phyloP scores from a whole-genome alignment of 164 flowering plant genomes.

The Buxus sempervirens region DNA sequence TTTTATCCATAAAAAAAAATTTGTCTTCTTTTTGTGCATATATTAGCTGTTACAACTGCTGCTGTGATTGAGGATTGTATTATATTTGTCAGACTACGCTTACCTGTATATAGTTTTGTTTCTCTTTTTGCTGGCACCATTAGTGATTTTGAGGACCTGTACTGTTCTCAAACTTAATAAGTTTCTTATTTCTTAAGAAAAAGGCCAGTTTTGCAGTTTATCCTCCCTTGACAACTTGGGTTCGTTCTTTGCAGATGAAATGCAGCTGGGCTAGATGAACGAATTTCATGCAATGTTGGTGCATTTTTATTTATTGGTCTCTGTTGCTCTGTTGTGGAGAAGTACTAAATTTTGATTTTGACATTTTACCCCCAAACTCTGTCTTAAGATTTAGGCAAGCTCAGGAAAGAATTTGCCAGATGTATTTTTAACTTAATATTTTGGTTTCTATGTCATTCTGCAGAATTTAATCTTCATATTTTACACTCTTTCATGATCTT shows the following conservation, averaged over 20 bases:
- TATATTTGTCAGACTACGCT: too few relatives aligned
- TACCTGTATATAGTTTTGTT: background rate
- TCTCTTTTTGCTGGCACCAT: background rate
- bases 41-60: too few relatives aligned
- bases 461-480: background rate
- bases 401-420: conserved; percentile 1
- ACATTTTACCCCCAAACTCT: background rate
- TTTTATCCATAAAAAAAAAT: too few relatives aligned
- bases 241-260: conserved; percentile 33
- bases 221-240: conserved; percentile 16
- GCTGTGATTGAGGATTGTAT: too few relatives aligned
- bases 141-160: background rate
- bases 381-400: conserved; percentile 5
- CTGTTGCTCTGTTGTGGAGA: background rate
- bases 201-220: conserved; percentile 4
- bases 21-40: too few relatives aligned
- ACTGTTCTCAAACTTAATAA: background rate
- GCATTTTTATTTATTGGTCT: too few relatives aligned
- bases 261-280: conserved; percentile 11
- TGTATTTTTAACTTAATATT: background rate
- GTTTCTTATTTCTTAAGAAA: background rate
- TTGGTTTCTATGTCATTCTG: background rate
- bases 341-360: background rate
- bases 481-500: background rate
- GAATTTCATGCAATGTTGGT: conserved; percentile 10